phyloP scores from a whole-genome alignment of 202 grass and related monocot genomes.

The Setaria italica region DNA sequence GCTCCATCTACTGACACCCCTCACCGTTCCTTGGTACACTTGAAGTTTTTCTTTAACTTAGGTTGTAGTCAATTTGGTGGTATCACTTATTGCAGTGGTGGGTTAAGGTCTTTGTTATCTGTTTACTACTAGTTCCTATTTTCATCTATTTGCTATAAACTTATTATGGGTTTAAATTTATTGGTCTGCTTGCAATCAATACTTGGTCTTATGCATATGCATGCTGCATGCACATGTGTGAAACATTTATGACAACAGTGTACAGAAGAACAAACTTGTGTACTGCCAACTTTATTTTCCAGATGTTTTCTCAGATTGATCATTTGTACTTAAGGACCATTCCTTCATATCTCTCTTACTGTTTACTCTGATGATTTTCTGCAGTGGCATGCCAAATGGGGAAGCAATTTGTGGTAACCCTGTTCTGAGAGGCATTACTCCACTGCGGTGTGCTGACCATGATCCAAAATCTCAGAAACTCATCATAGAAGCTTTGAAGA shows the following conservation, averaged over 20 bases:
- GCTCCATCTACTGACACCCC: no score
- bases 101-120: not conserved
- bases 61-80: not conserved
- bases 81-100: not conserved
- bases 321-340: slow-evolving; percentile 1
- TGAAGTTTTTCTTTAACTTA: slow-evolving; percentile 3
- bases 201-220: not conserved
- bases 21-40: not conserved
- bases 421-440: slow-evolving; percentile 52
- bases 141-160: not conserved
- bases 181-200: not conserved
- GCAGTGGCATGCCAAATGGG: slow-evolving; percentile 48
- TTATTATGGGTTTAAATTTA: not conserved
- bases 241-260: slow-evolving; percentile 10
- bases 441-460: slow-evolving; percentile 58
- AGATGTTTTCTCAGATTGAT: not conserved
- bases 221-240: slow-evolving; percentile 1
- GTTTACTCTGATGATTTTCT: slow-evolving; percentile 35
- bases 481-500: slow-evolving; percentile 63
- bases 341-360: not conserved
- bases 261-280: not conserved
- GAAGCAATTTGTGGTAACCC: slow-evolving; percentile 68
- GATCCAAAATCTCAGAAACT: slow-evolving; percentile 60
- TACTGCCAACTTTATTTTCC: not conserved
- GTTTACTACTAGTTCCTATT: not conserved